Percentiles rank a stretch among this genome's conserved stretches.
phyloP scores from a whole-genome alignment of 139 green algal species.

The Auxenochlorella pyrenoidosa region DNA sequence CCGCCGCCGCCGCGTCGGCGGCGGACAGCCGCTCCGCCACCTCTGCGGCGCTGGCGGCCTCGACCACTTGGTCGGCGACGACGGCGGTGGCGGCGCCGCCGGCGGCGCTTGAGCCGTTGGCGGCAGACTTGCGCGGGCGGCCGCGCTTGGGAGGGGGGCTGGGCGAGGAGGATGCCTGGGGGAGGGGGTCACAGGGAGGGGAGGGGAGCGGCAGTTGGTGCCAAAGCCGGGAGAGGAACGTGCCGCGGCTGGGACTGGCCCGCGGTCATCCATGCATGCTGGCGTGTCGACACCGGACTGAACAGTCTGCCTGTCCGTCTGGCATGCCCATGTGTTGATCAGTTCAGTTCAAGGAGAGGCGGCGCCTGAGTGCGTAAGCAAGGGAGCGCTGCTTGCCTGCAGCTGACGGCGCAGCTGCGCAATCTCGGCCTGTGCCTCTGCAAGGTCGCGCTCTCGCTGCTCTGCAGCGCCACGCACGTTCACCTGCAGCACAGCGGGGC shows the following conservation, averaged over 20 bases:
- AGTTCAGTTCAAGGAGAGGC: too few relatives aligned
- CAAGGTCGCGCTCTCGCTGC: background rate
- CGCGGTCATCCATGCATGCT: too few relatives aligned
- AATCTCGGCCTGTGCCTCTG: background rate
- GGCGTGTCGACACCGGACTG: too few relatives aligned
- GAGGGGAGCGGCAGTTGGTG: background rate
- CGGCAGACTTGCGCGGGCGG: background rate
- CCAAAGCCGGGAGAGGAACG: background rate
- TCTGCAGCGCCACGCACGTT: background rate
- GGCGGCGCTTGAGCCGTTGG: background rate
- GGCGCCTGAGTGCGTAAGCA: background rate
- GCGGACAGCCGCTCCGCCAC: background rate
- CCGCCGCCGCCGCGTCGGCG: slow-evolving; percentile 5
- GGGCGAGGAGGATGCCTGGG: background rate
- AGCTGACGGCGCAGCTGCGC: background rate
- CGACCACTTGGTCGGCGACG: background rate
- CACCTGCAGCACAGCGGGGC: background rate
- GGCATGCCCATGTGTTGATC: too few relatives aligned
- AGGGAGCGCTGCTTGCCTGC: background rate
- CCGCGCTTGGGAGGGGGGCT: background rate
- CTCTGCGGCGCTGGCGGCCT: background rate
- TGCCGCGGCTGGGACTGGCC: too few relatives aligned
- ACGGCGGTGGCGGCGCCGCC: background rate
- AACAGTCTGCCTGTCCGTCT: too few relatives aligned
- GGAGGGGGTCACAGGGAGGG: background rate